Conservation (phyloP, 1,139 yeast genomes). For the Spathaspora sp. region DNA sequence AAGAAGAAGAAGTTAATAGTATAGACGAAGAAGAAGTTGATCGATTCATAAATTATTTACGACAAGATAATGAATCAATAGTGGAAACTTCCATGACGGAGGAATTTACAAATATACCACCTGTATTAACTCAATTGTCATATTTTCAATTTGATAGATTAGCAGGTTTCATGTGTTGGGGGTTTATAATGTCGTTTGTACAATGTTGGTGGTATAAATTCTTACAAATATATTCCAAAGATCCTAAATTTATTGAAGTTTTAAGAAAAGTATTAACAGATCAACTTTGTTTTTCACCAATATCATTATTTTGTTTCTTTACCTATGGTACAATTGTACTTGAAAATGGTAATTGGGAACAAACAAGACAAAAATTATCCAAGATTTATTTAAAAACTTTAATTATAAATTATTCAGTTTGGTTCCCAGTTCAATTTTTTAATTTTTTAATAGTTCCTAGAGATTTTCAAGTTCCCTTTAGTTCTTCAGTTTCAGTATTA, state of each 20-base stretch:
- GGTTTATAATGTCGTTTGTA: slow-evolving; percentile 74
- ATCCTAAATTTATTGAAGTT: slow-evolving; percentile 80
- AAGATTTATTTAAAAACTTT: slow-evolving; percentile 73
- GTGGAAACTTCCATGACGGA: slow-evolving; percentile 6
- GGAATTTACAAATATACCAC: not conserved
- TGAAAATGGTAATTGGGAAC: slow-evolving; percentile 70
- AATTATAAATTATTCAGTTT: slow-evolving; percentile 77
- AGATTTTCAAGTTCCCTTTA: slow-evolving; percentile 84
- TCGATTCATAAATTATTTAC: slow-evolving; percentile 38
- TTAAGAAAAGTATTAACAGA: slow-evolving; percentile 86
- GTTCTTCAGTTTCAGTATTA: slow-evolving; percentile 82
- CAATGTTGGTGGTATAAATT: slow-evolving; percentile 91
- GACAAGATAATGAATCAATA: slow-evolving; percentile 23
- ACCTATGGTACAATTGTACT: slow-evolving; percentile 80
- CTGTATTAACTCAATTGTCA: slow-evolving; percentile 20
- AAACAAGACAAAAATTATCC: slow-evolving; percentile 61
- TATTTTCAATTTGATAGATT: slow-evolving; percentile 68
- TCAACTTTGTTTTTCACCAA: slow-evolving; percentile 85
- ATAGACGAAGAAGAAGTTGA: slow-evolving; percentile 32
- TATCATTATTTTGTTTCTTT: slow-evolving; percentile 78
- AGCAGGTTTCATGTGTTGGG: slow-evolving; percentile 86
- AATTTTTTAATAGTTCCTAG: slow-evolving; percentile 82
- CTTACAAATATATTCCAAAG: slow-evolving; percentile 76
- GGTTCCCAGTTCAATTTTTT: slow-evolving; percentile 93
- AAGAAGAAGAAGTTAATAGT: slow-evolving; percentile 1